Evolutionary conservation across 495 filamentous ascomycete genomes (phyloP), one percentile per base, ranked within the genome.

Genomic region (Penicillium pancosmium): DNA sequence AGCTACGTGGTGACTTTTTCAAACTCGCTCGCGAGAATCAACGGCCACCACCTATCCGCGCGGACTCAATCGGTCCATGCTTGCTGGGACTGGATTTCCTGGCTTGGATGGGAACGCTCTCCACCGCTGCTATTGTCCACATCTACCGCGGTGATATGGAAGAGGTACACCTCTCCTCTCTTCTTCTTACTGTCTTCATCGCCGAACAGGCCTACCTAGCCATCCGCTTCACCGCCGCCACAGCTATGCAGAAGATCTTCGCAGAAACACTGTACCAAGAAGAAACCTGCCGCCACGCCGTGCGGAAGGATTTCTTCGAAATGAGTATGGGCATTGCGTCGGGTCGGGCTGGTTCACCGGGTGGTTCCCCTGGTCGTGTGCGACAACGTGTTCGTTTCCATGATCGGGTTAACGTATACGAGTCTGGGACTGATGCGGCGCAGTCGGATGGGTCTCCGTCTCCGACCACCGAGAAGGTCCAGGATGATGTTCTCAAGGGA

Each of bases 31-130:
- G 90, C 23, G 88, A 92, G 69, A 92, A 90, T 80, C 88, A 93
- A 65, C 86, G 94, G 11, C 94, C 94, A 1, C 90, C 89, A 21
- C 94, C 94, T 0, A 89, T 86, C 78, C 86, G 94, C 12, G 86
- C 91, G 4, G 94, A 97, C 74, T 91, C 88, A 3, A 98, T 98
- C 65, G 94, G 94, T 0, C 92, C 94, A 0, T 98, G 91, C 86
- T 78, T 98, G 21, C 84, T 91, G 53, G 85, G 88, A 8, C 78
- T 98, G 5, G 87, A 87, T n/a, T 91, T 98, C 69, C 76, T 97
- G 4, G 84, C 89, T 12, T 97, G 93, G 94, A 76, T 96, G 36
- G 94, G 94, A 27, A 91, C 86, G 47, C 72, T 98, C 46, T 93
- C 91, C 9, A 89, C 88, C 13, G 84, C 92, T 1, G 91, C 91